Percentiles rank a stretch among this genome's conserved stretches.
phyloP scores from a whole-genome alignment of 352 stramenopile species.

The Pythium pyrilobum region DNA sequence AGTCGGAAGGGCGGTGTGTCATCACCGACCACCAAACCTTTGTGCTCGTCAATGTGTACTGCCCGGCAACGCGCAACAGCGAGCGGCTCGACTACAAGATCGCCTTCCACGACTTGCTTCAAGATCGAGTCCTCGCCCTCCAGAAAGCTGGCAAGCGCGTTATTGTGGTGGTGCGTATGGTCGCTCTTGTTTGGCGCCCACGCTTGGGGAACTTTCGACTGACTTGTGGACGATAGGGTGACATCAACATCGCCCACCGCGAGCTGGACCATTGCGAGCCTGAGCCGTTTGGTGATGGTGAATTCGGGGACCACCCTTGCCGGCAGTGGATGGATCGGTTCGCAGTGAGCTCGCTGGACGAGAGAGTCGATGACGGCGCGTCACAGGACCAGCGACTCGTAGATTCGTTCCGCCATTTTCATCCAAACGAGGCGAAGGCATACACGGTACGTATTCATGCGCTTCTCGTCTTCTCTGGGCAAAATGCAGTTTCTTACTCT shows the following conservation, averaged over 20 bases:
- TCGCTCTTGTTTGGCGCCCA: not conserved
- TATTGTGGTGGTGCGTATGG: conserved; percentile 50
- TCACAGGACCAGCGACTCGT: conserved; percentile 32
- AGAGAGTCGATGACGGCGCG: not conserved
- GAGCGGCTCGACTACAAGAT: conserved; percentile 86
- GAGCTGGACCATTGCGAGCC: conserved; percentile 77
- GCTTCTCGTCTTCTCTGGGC: no score
- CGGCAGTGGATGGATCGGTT: conserved; percentile 65
- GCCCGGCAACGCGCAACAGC: conserved; percentile 54
- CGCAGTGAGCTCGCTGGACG: conserved; percentile 9
- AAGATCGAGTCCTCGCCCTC: conserved; percentile 51
- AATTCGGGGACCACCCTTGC: conserved; percentile 61
- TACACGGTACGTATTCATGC: conserved; percentile 61
- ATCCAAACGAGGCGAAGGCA: conserved; percentile 62
- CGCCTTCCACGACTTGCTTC: conserved; percentile 68
- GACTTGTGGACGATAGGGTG: conserved; percentile 34
- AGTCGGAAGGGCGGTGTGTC: conserved; percentile 78
- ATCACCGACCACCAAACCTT: conserved; percentile 88
- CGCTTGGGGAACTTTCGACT: not conserved
- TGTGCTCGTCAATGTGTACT: conserved; percentile 89
- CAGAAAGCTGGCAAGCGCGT: conserved; percentile 46
- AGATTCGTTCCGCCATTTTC: conserved; percentile 76
- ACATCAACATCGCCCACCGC: conserved; percentile 81
- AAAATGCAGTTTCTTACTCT: no score
- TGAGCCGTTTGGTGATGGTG: conserved; percentile 19